Conservation (phyloP, 2,329 filamentous ascomycete genomes). For the Microcera coccophila region DNA sequence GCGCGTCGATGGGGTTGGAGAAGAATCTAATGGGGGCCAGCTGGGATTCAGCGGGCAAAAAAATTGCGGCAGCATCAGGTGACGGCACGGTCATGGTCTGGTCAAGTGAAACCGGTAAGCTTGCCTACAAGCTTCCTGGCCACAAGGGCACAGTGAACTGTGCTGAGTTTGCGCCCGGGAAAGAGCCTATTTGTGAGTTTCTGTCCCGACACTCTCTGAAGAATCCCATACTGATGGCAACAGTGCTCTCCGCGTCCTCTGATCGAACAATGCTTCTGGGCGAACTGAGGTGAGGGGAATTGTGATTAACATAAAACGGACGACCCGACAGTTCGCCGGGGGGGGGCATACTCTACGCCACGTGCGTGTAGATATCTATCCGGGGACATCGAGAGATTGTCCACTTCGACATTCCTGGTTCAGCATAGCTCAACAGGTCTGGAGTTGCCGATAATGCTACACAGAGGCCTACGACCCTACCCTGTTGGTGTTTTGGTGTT, state of each 20-base stretch:
- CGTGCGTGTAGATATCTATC: too few relatives aligned
- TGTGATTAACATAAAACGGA: too few relatives aligned
- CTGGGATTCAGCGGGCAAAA: conserved; percentile 84
- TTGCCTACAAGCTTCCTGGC: conserved; percentile 90
- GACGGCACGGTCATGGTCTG: conserved; percentile 90
- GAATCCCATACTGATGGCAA: conserved; percentile 35
- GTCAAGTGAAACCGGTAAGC: conserved; percentile 82
- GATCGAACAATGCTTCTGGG: conserved; percentile 81
- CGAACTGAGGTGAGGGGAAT: conserved; percentile 57
- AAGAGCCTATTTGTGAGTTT: conserved; percentile 79
- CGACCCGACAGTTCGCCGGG: too few relatives aligned
- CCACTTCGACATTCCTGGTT: too few relatives aligned
- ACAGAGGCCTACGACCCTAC: too few relatives aligned
- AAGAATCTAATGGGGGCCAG: conserved; percentile 88
- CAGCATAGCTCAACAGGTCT: too few relatives aligned
- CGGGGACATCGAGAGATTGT: too few relatives aligned
- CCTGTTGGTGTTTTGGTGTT: too few relatives aligned
- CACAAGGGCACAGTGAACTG: conserved; percentile 95
- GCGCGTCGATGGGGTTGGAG: conserved; percentile 81
- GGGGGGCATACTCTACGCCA: too few relatives aligned
- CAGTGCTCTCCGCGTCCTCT: conserved; percentile 87
- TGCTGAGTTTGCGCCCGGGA: conserved; percentile 80
- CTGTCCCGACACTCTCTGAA: too few relatives aligned
- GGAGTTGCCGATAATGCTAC: too few relatives aligned
- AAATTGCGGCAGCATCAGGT: conserved; percentile 81